Base-by-base conservation (phyloP, 2,329 filamentous ascomycete species). In the Cryphonectria radicalis region DNA sequence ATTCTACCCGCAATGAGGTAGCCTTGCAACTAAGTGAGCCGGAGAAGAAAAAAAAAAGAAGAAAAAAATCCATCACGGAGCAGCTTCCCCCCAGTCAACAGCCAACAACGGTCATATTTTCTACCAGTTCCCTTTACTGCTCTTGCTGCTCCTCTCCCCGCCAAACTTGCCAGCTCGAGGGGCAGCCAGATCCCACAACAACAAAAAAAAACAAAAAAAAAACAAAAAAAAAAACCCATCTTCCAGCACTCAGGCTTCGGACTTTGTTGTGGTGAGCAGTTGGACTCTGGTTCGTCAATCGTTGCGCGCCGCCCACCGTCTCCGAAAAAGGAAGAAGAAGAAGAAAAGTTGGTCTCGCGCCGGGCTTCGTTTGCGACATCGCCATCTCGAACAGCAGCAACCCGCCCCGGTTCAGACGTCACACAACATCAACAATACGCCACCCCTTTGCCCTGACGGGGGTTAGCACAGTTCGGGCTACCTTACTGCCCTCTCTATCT, bases 1-100 rank as follows among this genome's bases (percentile, higher is more conserved):
- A 32, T 65, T 43, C 28, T 53, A 42, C 63, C 46, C 10, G 25
- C 28, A 32, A 28, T 43, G 63, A 50, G 25, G 37, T 28, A 63
- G 46, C 62, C 62, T 42, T 63, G 40, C 62, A 46, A 46, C n/a
- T n/a, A n/a, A n/a, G 8, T n/a, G 6, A 25, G 62, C 32, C 42
- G 1, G 14, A 22, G 22, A 50, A 50, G 10, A n/a, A n/a, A 14
- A 28, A 11, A 25, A 32, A 28, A 32, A 43, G 14, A 28, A 64
- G 43, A 65, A 65, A 65, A 53, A 53, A 65, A 50, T 53, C 63
- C 42, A 50, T 65, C 63, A 25, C 40, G 40, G 63, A 35, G 40
- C n/a, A 28, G 42, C 63, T 50, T 32, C 63, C 63, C 25, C 28
- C n/a, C n/a, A 28, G 25, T 63, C 35, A 60, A n/a, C 37, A 62